Conservation (phyloP, 2,329 filamentous ascomycete species). For the Penicillium sp. region DNA sequence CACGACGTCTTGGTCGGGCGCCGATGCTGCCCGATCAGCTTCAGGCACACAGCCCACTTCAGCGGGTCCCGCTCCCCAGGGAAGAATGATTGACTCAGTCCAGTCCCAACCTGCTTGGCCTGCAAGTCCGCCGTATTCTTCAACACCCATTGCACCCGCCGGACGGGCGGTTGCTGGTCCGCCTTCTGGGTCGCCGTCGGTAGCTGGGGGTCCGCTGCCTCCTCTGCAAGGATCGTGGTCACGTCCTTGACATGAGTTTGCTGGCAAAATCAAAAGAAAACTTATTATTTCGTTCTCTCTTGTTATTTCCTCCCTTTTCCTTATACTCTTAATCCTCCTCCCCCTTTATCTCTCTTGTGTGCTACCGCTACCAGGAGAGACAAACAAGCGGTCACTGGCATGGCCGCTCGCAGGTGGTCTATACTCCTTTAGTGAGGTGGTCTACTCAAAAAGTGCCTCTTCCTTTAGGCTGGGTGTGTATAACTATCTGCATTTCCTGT, state of each 20-base stretch:
- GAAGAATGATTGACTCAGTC: constrained; percentile 13
- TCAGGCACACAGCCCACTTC: constrained; percentile 8
- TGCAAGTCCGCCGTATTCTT: constrained; percentile 18
- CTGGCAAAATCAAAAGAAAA: background rate
- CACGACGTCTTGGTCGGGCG: constrained; percentile 13
- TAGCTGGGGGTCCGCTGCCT: constrained; percentile 21
- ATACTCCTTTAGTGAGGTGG: background rate
- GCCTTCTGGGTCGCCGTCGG: constrained; percentile 13
- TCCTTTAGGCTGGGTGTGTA: constrained; percentile 13
- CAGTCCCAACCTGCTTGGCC: constrained; percentile 21
- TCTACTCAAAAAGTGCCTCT: background rate
- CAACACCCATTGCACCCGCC: constrained; percentile 7
- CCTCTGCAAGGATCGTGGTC: constrained; percentile 25
- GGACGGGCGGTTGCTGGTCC: constrained; percentile 6
- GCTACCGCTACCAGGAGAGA: background rate
- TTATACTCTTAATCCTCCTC: constrained; percentile 7
- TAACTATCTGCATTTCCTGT: constrained; percentile 14
- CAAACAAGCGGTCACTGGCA: constrained; percentile 19
- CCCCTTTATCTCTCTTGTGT: background rate
- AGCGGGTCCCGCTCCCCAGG: background rate
- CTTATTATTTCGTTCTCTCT: constrained; percentile 12
- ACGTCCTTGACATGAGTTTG: constrained; percentile 13
- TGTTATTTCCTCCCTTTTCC: constrained; percentile 11
- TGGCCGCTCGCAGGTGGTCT: constrained; percentile 14
- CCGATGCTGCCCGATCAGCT: constrained; percentile 12